Evolutionary conservation across 1,284 basidiomycete species (phyloP).

Genomic region (Sparassis latifolia): DNA sequence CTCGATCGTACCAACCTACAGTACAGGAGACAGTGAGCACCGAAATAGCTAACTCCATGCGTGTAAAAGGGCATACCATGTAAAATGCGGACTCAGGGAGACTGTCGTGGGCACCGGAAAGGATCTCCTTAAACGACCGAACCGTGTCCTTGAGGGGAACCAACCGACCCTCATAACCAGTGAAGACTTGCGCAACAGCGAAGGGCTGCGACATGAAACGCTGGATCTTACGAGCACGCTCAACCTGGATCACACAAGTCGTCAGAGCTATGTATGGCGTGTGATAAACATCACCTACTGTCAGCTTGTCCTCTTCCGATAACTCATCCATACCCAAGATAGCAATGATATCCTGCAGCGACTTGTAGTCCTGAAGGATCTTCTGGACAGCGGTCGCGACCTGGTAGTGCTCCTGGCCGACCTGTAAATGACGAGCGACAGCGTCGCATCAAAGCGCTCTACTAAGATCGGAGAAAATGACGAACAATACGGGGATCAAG

Average conservation of each 20-base stretch:
- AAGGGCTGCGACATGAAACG: conserved; percentile 99
- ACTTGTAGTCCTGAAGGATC: conserved; percentile 99
- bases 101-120: conserved; percentile 81
- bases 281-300: conserved; percentile 46
- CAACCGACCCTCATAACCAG: conserved; percentile 96
- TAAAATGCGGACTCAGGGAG: conserved; percentile 95
- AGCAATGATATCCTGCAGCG: conserved; percentile 94
- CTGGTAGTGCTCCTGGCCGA: conserved; percentile 88
- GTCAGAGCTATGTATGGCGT: neutral
- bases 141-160: conserved; percentile 91
- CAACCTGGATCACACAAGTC: conserved; percentile 43
- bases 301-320: conserved; percentile 99
- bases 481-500: conserved; percentile 96
- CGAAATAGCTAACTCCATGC: neutral
- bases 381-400: conserved; percentile 95
- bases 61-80: conserved; percentile 46
- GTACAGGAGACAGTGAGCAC: conserved; percentile 2
- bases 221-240: conserved; percentile 87
- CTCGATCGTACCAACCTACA: conserved; percentile 79
- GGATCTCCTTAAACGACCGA: conserved; percentile 94
- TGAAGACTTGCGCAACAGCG: conserved; percentile 99
- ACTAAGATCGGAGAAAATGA: conserved; percentile 8
- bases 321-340: conserved; percentile 99
- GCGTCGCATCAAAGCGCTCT: neutral
- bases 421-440: conserved; percentile 28